Percentiles rank a stretch among this genome's conserved stretches.
These are phyloP conservation scores for Glonium stellatum DNA, from an alignment of 495 filamentous ascomycete genomes.

Conservation along the genomic window DNA sequence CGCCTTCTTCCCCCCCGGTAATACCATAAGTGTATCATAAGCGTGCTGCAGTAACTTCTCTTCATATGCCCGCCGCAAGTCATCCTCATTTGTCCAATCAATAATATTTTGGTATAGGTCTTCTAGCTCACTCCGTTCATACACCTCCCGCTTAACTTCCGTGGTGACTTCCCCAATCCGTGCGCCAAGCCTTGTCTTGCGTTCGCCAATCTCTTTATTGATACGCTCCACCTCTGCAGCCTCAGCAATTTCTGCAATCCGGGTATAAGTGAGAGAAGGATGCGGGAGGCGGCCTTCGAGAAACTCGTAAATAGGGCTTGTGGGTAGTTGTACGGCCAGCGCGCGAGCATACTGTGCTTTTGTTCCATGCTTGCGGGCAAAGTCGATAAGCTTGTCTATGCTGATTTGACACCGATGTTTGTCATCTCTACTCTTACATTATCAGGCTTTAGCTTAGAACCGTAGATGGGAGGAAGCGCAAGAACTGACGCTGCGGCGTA, in stretches of 20 bases:
- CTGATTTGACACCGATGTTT: slow-evolving; percentile 67
- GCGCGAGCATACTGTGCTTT: slow-evolving; percentile 64
- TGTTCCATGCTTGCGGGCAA: slow-evolving; percentile 63
- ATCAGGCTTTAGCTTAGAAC: slow-evolving; percentile 11
- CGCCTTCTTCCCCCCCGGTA: slow-evolving; percentile 57
- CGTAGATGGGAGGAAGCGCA: neutral
- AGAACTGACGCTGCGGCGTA: slow-evolving; percentile 57
- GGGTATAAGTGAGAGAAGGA: slow-evolving; percentile 73
- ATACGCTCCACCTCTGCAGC: slow-evolving; percentile 82
- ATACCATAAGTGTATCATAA: slow-evolving; percentile 64
- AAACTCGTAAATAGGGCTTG: slow-evolving; percentile 65
- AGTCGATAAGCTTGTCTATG: slow-evolving; percentile 70
- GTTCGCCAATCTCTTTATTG: slow-evolving; percentile 82
- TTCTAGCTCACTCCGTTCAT: slow-evolving; percentile 61
- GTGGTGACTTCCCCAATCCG: slow-evolving; percentile 70
- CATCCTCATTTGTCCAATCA: slow-evolving; percentile 85
- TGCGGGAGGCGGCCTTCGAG: slow-evolving; percentile 81
- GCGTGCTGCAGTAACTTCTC: slow-evolving; percentile 80
- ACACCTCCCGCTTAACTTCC: slow-evolving; percentile 83
- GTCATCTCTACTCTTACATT: slow-evolving; percentile 40
- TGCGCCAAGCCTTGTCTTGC: slow-evolving; percentile 81
- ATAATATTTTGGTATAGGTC: slow-evolving; percentile 71
- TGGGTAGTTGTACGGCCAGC: slow-evolving; percentile 68
- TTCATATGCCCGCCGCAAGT: slow-evolving; percentile 73
- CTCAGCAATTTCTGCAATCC: slow-evolving; percentile 78